Conservation (phyloP, 2,329 filamentous ascomycete species). For the Cladosporium sp. region DNA sequence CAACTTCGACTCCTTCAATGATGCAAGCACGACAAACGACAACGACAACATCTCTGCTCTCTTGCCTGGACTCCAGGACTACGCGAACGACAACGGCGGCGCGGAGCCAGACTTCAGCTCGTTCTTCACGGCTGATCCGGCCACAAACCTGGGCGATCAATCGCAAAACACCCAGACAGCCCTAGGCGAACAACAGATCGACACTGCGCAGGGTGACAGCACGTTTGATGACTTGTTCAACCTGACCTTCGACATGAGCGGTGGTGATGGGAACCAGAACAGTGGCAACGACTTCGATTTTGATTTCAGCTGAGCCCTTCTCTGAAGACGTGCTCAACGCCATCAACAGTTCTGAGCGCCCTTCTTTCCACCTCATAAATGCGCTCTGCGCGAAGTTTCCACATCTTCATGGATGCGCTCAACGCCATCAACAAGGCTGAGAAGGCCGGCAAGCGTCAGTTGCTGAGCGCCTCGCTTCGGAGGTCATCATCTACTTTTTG, state of each 20-base stretch:
- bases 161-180: conserved; percentile 9
- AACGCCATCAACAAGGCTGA: no score
- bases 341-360: no score
- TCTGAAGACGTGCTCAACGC: no score
- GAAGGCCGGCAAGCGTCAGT: no score
- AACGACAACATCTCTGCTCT: conserved; percentile 34
- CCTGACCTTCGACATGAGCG: conserved; percentile 29
- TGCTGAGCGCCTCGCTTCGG: no score
- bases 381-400: no score
- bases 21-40: conserved; percentile 21
- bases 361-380: no score
- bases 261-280: conserved; percentile 14
- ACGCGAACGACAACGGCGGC: conserved; percentile 30
- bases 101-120: conserved; percentile 25
- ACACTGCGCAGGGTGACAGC: conserved; percentile 21
- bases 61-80: conserved; percentile 39
- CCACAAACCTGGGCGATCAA: neutral
- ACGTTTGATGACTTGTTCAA: conserved; percentile 35
- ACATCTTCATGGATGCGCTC: no score
- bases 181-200: conserved; percentile 13
- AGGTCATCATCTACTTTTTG: no score
- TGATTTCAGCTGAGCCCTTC: conserved; percentile 22
- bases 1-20: conserved; percentile 32
- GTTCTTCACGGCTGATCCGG: conserved; percentile 21
- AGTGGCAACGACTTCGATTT: conserved; percentile 28